phyloP scores from a whole-genome alignment of 192 early-diverging fungal species.

The Coemansia sp. region DNA sequence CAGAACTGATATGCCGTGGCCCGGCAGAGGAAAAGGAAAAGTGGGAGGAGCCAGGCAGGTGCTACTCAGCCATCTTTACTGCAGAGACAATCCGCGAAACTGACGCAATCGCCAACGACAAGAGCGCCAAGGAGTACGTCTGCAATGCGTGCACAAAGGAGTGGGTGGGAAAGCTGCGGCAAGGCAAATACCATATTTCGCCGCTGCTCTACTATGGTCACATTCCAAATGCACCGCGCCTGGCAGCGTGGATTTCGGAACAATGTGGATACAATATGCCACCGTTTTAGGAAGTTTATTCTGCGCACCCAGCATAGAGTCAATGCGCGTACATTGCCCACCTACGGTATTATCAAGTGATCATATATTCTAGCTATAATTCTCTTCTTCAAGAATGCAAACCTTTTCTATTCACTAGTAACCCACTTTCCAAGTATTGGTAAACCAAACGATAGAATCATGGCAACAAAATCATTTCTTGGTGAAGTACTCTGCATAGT shows the following conservation, averaged over 20 bases:
- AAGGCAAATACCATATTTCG: constrained; percentile 26
- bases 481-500: constrained; percentile 25
- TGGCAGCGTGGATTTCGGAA: constrained; percentile 48
- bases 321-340: constrained; percentile 3
- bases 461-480: constrained; percentile 5
- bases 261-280: constrained; percentile 39
- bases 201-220: constrained; percentile 51
- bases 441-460: background rate
- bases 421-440: too few species aligned
- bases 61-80: constrained; percentile 36
- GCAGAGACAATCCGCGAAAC: constrained; percentile 33
- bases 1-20: constrained; percentile 33
- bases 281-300: constrained; percentile 9
- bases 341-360: too few species aligned
- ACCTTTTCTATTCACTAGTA: background rate
- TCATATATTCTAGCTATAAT: too few species aligned
- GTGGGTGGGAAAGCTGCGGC: constrained; percentile 29
- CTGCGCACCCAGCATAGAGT: constrained; percentile 7
- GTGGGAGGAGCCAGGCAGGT: constrained; percentile 16
- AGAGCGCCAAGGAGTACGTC: constrained; percentile 10
- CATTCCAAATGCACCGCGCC: constrained; percentile 35
- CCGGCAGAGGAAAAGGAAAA: constrained; percentile 1
- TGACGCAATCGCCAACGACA: constrained; percentile 4
- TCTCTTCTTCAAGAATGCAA: background rate
- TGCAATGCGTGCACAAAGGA: constrained; percentile 38